Percentiles rank a stretch among this genome's conserved stretches.
These are phyloP conservation scores for Sisymbrium irio DNA, from an alignment of 345 rosid genomes.

Conservation along the genomic window DNA sequence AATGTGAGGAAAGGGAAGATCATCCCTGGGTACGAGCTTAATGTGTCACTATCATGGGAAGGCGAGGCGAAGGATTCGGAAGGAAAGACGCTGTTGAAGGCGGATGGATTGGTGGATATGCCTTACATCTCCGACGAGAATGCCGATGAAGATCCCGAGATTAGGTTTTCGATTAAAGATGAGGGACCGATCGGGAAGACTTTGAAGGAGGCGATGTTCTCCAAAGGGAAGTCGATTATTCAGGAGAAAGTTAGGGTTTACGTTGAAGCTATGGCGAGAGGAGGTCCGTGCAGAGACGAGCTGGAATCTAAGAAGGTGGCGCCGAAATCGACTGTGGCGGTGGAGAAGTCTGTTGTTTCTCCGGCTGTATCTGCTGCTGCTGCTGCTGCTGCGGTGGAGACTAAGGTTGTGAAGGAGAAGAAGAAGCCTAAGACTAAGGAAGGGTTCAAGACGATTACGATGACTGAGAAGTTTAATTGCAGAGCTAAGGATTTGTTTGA, in stretches of 20 bases:
- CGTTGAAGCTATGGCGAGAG: constrained; percentile 74
- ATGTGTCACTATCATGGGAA: constrained; percentile 68
- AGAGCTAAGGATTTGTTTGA: constrained; percentile 79
- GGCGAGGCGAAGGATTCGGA: constrained; percentile 82
- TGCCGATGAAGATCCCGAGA: constrained; percentile 87
- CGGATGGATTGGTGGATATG: constrained; percentile 75
- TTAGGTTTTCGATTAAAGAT: constrained; percentile 70
- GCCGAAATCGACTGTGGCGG: constrained; percentile 37
- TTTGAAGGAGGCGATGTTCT: constrained; percentile 79
- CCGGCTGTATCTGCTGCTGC: constrained; percentile 15
- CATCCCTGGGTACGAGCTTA: constrained; percentile 90
- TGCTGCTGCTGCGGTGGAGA: constrained; percentile 11
- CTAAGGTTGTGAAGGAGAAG: constrained; percentile 40
- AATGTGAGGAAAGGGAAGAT: constrained; percentile 90
- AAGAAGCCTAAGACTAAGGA: constrained; percentile 44
- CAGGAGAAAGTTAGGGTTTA: constrained; percentile 65
- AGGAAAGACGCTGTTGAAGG: constrained; percentile 54
- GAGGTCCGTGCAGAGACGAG: constrained; percentile 90
- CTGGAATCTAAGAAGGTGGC: constrained; percentile 62
- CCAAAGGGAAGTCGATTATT: constrained; percentile 68
- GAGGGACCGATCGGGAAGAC: constrained; percentile 71
- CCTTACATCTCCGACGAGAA: constrained; percentile 97
- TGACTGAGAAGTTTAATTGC: constrained; percentile 89
- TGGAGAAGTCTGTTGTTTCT: constrained; percentile 30
- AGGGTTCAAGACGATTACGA: constrained; percentile 64